Evolutionary conservation across 164 flowering plant genomes (phyloP), one percentile per base, ranked within the genome.

Genomic region (Nelumbo lutea): DNA sequence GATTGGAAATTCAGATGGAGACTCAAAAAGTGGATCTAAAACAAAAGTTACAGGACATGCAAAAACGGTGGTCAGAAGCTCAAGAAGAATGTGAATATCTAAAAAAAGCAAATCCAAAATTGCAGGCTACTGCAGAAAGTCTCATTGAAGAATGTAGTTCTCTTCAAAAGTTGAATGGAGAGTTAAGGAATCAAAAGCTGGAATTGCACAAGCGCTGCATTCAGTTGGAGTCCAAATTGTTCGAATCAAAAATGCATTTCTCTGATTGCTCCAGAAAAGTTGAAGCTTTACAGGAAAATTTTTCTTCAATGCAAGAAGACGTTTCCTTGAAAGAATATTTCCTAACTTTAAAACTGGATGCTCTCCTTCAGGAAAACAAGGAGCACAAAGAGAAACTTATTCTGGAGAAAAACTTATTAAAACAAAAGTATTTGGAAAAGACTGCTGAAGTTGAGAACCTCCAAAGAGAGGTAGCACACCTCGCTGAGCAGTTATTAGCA

Each of bases 31-130:
- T 6, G 15, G 83, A 79, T 68, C 66, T 82, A 64, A 75, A 75
- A 68, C 75, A 82, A 59, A 82, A 83, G 68, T 42, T 83, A 46
- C 75, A 84, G 72, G 87, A 86, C 40, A 63, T 78, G 75, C 77
- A 79, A 57, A 75, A 68, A 6, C 79, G 67, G 58, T 78, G 67
- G 77, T 74, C 77, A 50, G 83, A 80, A 73, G 81, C 87, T 75
- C 88, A 78, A 68, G 83, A 86, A 67, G 86, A 86, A 63, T 79
- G 79, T 64, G 85, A 84, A 67, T 62, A 73, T 77, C 83, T 83
- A 59, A 85, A 78, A 77, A 80, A 50, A 61, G 86, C 76, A 52
- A 83, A 87, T 67, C 70, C 73, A 44, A 79, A 81, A 59, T 64
- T 87, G 68, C 80, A 86, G 66, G 76, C 75, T 27, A 83, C 85